Conservation (phyloP, 1,139 yeast species). For the Ogataea hybrid region DNA sequence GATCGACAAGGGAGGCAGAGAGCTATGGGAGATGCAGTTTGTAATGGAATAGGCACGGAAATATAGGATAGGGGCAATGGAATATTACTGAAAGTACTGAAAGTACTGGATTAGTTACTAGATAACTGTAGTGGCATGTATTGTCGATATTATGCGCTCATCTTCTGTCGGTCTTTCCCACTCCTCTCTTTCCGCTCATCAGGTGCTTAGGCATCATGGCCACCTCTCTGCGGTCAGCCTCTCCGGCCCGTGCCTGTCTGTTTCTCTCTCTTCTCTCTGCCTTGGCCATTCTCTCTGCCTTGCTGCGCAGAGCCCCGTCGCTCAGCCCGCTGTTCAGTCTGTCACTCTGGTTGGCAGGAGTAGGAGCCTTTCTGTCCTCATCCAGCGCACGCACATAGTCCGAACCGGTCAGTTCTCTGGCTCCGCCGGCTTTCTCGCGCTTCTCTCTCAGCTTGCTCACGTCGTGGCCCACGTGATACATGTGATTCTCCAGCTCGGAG, state of each 20-base stretch:
- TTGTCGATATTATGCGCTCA: conserved; percentile 28
- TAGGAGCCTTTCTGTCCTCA: conserved; percentile 24
- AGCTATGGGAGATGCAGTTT: conserved; percentile 29
- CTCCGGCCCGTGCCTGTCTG: conserved; percentile 91
- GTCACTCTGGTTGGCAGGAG: conserved; percentile 62
- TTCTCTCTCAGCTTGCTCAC: conserved; percentile 55
- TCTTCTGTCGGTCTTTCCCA: conserved; percentile 81
- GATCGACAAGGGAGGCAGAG: conserved; percentile 1
- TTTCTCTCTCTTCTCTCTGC: conserved; percentile 92
- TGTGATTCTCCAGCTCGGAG: conserved; percentile 80
- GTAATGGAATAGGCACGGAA: conserved; percentile 20
- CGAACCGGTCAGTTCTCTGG: conserved; percentile 56
- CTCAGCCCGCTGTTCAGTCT: conserved; percentile 84
- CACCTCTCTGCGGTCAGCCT: conserved; percentile 88
- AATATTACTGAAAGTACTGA: not conserved
- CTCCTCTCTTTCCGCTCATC: conserved; percentile 95
- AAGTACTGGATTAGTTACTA: not conserved
- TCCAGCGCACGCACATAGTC: conserved; percentile 57
- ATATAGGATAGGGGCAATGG: not conserved
- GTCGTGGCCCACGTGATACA: conserved; percentile 89
- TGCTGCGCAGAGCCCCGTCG: conserved; percentile 77
- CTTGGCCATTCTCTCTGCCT: conserved; percentile 86
- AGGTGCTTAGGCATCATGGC: conserved; percentile 90
- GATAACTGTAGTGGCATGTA: not conserved
- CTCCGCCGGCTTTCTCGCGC: conserved; percentile 32